These are phyloP conservation scores for Papiliotrema laurentii DNA, from an alignment of 1,284 basidiomycete species.

Conservation along the genomic window DNA sequence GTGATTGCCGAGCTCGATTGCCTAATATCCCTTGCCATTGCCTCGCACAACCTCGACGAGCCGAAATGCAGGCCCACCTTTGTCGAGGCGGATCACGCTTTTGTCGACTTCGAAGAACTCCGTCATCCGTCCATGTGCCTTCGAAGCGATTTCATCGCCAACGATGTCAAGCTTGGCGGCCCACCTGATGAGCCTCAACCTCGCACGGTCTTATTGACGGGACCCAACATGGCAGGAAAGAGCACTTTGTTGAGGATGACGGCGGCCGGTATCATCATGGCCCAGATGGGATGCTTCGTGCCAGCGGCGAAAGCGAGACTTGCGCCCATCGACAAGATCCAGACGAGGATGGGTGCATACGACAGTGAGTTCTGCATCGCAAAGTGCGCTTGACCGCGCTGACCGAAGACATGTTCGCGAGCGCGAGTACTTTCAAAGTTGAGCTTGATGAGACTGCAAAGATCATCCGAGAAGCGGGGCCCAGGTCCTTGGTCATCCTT, in stretches of 20 bases:
- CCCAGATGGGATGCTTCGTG: conserved; percentile 95
- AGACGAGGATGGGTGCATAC: conserved; percentile 97
- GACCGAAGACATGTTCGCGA: conserved; percentile 73
- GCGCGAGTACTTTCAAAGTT: conserved; percentile 92
- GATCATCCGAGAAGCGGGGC: conserved; percentile 84
- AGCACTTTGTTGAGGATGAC: conserved; percentile 89
- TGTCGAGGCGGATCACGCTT: conserved; percentile 68
- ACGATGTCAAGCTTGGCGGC: conserved; percentile 78
- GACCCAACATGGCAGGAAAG: conserved; percentile 79
- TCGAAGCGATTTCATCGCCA: conserved; percentile 83
- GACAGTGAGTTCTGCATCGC: conserved; percentile 54
- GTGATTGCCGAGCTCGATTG: conserved; percentile 88
- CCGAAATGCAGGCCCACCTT: conserved; percentile 88
- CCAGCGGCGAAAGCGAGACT: conserved; percentile 79
- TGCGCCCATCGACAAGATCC: conserved; percentile 86
- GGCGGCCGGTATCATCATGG: conserved; percentile 92
- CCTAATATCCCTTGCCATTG: conserved; percentile 84
- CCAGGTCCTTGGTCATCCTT: conserved; percentile 86
- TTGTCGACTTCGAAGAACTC: conserved; percentile 71
- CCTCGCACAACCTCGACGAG: conserved; percentile 83
- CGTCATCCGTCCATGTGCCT: conserved; percentile 80
- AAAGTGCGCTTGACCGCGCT: neutral
- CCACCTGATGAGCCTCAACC: conserved; percentile 52
- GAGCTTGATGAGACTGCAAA: conserved; percentile 93
- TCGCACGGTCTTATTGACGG: conserved; percentile 83